Conservation (phyloP, 2,329 filamentous ascomycete species). For the Fusarium newnesense region DNA sequence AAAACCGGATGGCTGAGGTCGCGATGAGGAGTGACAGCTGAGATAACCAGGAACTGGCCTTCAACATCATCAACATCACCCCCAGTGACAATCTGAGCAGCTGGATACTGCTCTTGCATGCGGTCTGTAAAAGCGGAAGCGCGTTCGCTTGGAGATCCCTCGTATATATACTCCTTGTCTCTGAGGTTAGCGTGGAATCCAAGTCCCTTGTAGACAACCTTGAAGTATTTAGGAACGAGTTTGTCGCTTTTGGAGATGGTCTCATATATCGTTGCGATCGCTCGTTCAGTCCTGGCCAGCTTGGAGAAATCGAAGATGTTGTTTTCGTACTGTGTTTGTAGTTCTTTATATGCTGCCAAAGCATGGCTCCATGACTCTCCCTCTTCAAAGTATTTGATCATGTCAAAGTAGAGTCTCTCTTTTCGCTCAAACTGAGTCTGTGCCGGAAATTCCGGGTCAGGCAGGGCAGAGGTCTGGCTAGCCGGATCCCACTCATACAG, state of each 20-base stretch:
- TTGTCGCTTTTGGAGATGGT: slow-evolving; percentile 84
- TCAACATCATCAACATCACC: slow-evolving; percentile 82
- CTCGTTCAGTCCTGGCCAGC: slow-evolving; percentile 86
- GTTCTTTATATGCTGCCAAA: slow-evolving; percentile 86
- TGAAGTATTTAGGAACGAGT: slow-evolving; percentile 86
- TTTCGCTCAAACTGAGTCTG: slow-evolving; percentile 93
- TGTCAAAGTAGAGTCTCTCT: slow-evolving; percentile 90
- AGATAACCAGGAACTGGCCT: slow-evolving; percentile 89
- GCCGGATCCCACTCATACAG: slow-evolving; percentile 90
- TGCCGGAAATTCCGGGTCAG: slow-evolving; percentile 80
- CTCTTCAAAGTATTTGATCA: slow-evolving; percentile 94
- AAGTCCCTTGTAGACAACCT: slow-evolving; percentile 87
- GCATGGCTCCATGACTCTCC: slow-evolving; percentile 95
- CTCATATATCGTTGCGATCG: slow-evolving; percentile 93
- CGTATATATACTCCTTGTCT: slow-evolving; percentile 93
- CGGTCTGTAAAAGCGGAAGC: slow-evolving; percentile 86
- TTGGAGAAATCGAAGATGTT: slow-evolving; percentile 93
- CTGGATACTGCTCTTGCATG: slow-evolving; percentile 90
- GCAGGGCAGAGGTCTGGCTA: slow-evolving; percentile 70
- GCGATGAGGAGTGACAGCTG: slow-evolving; percentile 81
- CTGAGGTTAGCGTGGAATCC: slow-evolving; percentile 84
- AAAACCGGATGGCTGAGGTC: slow-evolving; percentile 86
- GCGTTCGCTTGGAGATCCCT: slow-evolving; percentile 81
- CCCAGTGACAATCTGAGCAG: slow-evolving; percentile 80
- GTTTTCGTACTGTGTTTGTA: slow-evolving; percentile 89